These are phyloP conservation scores for Mucor velutinosus DNA, from an alignment of 371 early-diverging fungal genomes.

Conservation along the genomic window DNA sequence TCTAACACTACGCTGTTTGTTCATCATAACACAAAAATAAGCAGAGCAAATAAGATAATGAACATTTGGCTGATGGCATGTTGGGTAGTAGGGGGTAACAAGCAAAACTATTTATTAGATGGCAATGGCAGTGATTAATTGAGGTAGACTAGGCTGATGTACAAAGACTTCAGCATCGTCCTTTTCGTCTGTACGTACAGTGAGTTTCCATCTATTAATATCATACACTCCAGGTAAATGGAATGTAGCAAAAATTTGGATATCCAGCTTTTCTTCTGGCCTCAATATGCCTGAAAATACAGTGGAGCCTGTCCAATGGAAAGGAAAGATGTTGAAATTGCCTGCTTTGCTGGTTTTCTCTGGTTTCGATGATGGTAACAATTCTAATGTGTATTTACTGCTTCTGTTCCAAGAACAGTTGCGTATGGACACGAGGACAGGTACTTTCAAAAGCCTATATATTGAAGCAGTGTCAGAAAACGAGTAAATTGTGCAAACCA, in stretches of 20 bases:
- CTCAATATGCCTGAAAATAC: constrained; percentile 54
- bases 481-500: background rate
- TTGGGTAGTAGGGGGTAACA: too few relatives aligned
- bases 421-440: constrained; percentile 50
- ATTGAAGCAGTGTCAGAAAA: background rate
- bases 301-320: constrained; percentile 69
- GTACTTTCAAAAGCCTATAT: constrained; percentile 53
- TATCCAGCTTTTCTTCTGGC: constrained; percentile 50
- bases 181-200: constrained; percentile 31
- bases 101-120: background rate
- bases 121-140: constrained; percentile 21
- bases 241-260: constrained; percentile 59
- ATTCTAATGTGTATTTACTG: constrained; percentile 57
- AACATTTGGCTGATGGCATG: too few relatives aligned
- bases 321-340: constrained; percentile 43
- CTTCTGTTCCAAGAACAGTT: constrained; percentile 69
- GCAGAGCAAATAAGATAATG: too few relatives aligned
- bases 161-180: constrained; percentile 28
- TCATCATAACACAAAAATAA: too few relatives aligned
- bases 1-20: too few relatives aligned
- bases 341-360: constrained; percentile 31
- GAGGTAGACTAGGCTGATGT: constrained; percentile 36
- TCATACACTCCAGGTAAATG: constrained; percentile 69
- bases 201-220: constrained; percentile 72
- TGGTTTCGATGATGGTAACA: constrained; percentile 45